These are phyloP conservation scores for Fusarium sp. DNA, from an alignment of 2,329 filamentous ascomycete species.

Conservation along the genomic window DNA sequence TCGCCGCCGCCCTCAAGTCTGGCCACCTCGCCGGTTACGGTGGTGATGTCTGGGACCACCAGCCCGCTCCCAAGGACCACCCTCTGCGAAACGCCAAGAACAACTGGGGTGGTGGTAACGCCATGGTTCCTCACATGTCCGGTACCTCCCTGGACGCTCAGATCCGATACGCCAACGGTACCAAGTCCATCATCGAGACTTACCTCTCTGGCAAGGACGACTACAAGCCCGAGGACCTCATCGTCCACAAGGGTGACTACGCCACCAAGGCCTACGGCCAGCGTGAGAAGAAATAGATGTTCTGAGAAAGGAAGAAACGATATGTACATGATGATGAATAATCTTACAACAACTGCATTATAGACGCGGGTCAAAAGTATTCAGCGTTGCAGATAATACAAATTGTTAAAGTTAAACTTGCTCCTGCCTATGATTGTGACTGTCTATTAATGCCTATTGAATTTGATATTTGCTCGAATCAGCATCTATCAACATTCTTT, in stretches of 20 bases:
- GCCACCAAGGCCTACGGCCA: conserved; percentile 95
- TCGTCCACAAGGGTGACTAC: conserved; percentile 91
- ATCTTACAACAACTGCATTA: conserved; percentile 38
- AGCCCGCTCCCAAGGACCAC: conserved; percentile 95
- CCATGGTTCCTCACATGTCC: conserved; percentile 99
- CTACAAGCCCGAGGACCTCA: conserved; percentile 92
- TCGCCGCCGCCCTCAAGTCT: conserved; percentile 90
- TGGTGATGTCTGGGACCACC: conserved; percentile 96
- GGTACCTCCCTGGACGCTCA: conserved; percentile 99
- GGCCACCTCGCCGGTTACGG: conserved; percentile 93
- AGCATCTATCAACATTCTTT: too few species aligned
- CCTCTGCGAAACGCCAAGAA: conserved; percentile 92
- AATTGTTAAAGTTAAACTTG: conserved; percentile 37
- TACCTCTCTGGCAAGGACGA: conserved; percentile 91
- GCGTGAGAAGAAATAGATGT: conserved; percentile 64
- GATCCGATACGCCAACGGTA: conserved; percentile 88
- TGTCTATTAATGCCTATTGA: neutral
- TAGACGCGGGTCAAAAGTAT: conserved; percentile 43
- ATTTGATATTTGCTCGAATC: neutral
- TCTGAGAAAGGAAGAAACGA: conserved; percentile 33
- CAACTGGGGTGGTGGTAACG: conserved; percentile 96
- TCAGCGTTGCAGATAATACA: conserved; percentile 46
- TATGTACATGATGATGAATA: conserved; percentile 46
- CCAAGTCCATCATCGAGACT: conserved; percentile 90
- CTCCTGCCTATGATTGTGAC: neutral